Conservation (phyloP, 2,329 filamentous ascomycete genomes). For the Pseudocercospora fijiensis region DNA sequence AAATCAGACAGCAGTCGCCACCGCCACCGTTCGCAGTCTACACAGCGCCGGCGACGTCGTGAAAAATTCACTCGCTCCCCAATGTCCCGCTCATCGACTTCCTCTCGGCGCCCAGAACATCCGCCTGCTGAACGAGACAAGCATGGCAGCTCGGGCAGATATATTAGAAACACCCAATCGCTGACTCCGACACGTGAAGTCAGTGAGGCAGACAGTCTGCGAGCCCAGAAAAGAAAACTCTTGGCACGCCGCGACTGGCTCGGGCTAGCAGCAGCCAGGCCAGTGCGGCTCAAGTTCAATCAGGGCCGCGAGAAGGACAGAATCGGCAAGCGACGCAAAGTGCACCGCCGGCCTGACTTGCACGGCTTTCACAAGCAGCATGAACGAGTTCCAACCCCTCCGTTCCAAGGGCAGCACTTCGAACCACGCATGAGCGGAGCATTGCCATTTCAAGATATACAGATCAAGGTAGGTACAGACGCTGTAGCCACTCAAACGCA, state of each 20-base stretch:
- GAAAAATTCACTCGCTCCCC: background rate
- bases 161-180: background rate
- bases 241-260: constrained; percentile 37
- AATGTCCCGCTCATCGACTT: background rate
- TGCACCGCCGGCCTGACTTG: constrained; percentile 19
- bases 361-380: constrained; percentile 15
- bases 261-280: constrained; percentile 30
- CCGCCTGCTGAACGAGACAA: background rate
- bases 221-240: constrained; percentile 28
- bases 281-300: constrained; percentile 31
- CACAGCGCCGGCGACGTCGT: background rate
- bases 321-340: constrained; percentile 35
- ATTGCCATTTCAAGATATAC: constrained; percentile 25
- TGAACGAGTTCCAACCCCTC: constrained; percentile 16
- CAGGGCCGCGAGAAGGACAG: constrained; percentile 24
- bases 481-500: constrained; percentile 35
- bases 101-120: background rate
- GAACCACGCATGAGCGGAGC: constrained; percentile 32
- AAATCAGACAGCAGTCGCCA: too few species aligned
- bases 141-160: background rate
- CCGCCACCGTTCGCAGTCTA: background rate
- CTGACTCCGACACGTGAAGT: constrained; percentile 15
- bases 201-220: constrained; percentile 13
- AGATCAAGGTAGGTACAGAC: constrained; percentile 36
- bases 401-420: constrained; percentile 24